Evolutionary conservation across 192 early-diverging fungal species (phyloP), one percentile per base, ranked within the genome.

Genomic region (Neocallimastix lanati): DNA sequence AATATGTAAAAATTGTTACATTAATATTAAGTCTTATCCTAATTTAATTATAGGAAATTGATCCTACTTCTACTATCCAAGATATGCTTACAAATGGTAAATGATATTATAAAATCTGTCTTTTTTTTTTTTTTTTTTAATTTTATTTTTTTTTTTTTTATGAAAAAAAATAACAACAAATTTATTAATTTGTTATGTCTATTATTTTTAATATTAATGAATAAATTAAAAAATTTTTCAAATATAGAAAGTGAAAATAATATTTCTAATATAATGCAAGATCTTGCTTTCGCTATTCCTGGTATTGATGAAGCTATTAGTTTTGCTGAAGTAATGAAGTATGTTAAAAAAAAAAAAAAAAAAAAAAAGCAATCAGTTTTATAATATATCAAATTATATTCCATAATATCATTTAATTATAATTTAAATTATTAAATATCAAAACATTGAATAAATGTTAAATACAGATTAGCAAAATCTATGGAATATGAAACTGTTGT

Each of bases 241-340:
- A 40, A 29, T 18, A 79, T 85, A 90, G 89, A 88, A 29, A 89
- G 90, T 77, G 92, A 95, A 77, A 90, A 89, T 79, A 89, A 90
- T 38, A 90, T 90, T 33, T 93, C 93, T 90, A 93, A 92, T 33
- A 93, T 95, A 85, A 92, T 99, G 88, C 94, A 97, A 87, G 98
- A 99, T 86, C 90, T 99, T 81, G 96, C 96, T 13, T 99, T 97
- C 85, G 96, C 96, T 33, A 99, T 99, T 85, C 98, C 98, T 30
- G 98, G 98, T 84, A 96, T 99, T 18, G 98, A 99, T 85, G 98
- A 99, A 86, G 98, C 98, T 28, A 99, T 99, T 96, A 95, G 96
- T 76, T 99, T 99, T 87, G 96, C 96, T n/a, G 98, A 99, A 83
- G 98, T 99, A 21, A 99, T 99, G 98, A 99, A 99, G 92, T 93